Evolutionary conservation across 257 asterid genomes (phyloP).

Genomic region (Solanum boliviense): DNA sequence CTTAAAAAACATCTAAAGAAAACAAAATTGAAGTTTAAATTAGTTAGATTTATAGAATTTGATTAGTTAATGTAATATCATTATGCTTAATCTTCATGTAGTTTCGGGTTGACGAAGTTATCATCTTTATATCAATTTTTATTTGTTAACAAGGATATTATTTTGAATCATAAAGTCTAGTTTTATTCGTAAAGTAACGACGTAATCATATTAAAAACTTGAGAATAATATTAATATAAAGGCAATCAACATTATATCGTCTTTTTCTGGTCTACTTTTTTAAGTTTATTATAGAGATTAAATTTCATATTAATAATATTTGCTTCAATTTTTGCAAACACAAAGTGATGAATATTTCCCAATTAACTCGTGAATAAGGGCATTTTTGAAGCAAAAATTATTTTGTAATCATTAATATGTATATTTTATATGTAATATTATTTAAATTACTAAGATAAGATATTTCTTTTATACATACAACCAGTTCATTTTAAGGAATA

Average conservation of each 20-base stretch:
- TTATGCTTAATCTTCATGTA: background rate
- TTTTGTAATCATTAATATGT: too few relatives aligned
- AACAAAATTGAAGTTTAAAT: background rate
- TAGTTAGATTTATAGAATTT: background rate
- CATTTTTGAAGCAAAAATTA: too few relatives aligned
- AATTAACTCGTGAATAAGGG: too few relatives aligned
- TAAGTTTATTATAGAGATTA: too few relatives aligned
- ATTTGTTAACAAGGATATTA: background rate
- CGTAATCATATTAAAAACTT: background rate
- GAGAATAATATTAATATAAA: background rate
- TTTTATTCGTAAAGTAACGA: too few relatives aligned
- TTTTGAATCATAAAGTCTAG: rapidly evolving
- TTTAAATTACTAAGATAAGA: too few relatives aligned
- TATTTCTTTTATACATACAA: too few relatives aligned
- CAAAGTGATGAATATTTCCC: too few relatives aligned
- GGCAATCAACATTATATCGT: background rate
- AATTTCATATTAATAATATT: background rate
- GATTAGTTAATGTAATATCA: background rate
- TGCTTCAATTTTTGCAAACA: background rate
- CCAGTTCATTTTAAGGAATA: background rate
- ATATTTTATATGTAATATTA: too few relatives aligned
- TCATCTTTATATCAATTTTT: too few relatives aligned
- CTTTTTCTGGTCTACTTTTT: background rate
- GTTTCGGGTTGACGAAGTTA: background rate
- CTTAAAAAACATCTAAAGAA: background rate